Evolutionary conservation across 768 basidiomycete genomes (phyloP).

Genomic region (Chalciporus sphaerocephalus): DNA sequence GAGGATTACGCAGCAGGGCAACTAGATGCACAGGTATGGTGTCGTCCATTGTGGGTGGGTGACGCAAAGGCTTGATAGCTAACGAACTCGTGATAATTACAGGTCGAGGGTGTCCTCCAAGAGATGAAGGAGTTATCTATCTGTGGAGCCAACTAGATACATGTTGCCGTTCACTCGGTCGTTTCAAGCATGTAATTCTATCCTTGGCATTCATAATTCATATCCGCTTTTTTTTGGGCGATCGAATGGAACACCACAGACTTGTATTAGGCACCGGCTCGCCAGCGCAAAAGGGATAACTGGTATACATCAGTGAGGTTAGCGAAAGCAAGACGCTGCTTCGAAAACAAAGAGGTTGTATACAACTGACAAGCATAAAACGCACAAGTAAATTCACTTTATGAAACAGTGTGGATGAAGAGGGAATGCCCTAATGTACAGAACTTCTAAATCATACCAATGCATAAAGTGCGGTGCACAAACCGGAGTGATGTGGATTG

Average conservation of each 20-base stretch:
- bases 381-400: neutral
- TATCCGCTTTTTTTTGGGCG: neutral
- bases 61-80: neutral
- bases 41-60: neutral
- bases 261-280: neutral
- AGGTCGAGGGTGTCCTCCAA: constrained; percentile 95
- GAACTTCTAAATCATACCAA: constrained; percentile 21
- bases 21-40: constrained; percentile 80
- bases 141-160: constrained; percentile 56
- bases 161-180: neutral
- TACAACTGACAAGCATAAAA: constrained; percentile 19
- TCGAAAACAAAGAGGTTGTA: constrained; percentile 8
- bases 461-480: constrained; percentile 8
- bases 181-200: constrained; percentile 9
- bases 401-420: constrained; percentile 13
- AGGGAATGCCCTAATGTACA: constrained; percentile 16
- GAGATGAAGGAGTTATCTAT: constrained; percentile 97
- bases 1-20: constrained; percentile 98
- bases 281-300: neutral
- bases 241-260: neutral
- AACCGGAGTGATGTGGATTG: constrained; percentile 5
- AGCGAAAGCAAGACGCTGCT: constrained; percentile 3
- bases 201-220: neutral
- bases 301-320: constrained; percentile 21
- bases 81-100: constrained; percentile 4